Evolutionary conservation across 108 stramenopile species (phyloP), one percentile per base, ranked within the genome.

Genomic region (Schizochytrium sp.): DNA sequence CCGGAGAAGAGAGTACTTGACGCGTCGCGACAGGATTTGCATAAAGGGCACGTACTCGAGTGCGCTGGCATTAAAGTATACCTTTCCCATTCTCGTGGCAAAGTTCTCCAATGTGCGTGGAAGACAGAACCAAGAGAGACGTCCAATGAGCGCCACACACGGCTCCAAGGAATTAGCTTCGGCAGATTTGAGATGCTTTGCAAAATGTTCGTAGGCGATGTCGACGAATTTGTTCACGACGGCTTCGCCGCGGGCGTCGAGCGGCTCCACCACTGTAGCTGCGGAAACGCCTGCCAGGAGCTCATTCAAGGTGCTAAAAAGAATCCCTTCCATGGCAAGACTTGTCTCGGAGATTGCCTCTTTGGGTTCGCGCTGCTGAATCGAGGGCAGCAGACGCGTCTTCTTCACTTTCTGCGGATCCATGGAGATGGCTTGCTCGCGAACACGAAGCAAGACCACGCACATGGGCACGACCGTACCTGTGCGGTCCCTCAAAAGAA

Each of bases 11-110:
- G 76, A 83, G 51, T 53, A 83, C 76, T 53, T 53, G 12, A 83
- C 51, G 76, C 28, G 45, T 8, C 51, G 19, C 48, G 76, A n/a
- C 19, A 47, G 28, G 4, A 83, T 45, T 34, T 23, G 76, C 76
- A 83, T 83, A 45, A 83, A 83, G 14, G 76, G 76, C 14, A 83
- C 76, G 28, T 25, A 83, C 51, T 83, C 76, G n/a, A 83, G 76
- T 18, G 76, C 76, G 51, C 76, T 83, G 6, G 76, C 6, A 12
- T 83, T 47, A 53, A 83, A 83, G 23, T 83, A 83, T 6, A 83
- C 76, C 51, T 83, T 83, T 53, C 10, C 51, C 76, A 83, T 83
- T 12, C 23, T 47, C 18, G 10, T 6, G 43, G 45, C n/a, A 28
- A 83, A 83, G 45, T 53, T 53, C 19, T 83, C 25, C 16, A 83